These are phyloP conservation scores for Saprolegnia diclina DNA, from an alignment of 352 stramenopile genomes.

Conservation along the genomic window DNA sequence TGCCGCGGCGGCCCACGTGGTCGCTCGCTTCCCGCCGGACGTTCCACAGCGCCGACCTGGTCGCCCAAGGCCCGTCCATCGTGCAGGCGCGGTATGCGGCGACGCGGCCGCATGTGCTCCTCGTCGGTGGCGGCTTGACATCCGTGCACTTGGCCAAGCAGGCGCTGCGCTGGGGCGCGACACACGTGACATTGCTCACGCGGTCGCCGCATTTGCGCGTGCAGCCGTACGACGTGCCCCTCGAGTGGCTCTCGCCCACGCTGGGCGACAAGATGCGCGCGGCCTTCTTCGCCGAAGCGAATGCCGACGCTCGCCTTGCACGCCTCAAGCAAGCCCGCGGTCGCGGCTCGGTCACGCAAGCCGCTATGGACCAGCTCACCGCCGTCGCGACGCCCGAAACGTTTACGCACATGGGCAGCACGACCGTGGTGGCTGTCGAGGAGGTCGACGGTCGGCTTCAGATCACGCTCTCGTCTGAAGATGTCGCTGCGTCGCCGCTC, in stretches of 20 bases:
- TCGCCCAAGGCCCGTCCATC: neutral
- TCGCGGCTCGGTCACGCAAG: slow-evolving; percentile 15
- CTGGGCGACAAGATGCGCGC: slow-evolving; percentile 24
- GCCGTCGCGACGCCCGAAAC: slow-evolving; percentile 9
- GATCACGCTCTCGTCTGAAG: neutral
- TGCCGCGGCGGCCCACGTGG: slow-evolving; percentile 10
- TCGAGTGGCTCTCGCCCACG: slow-evolving; percentile 24
- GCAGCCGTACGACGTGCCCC: slow-evolving; percentile 25
- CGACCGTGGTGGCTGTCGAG: neutral
- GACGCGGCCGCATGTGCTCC: slow-evolving; percentile 5
- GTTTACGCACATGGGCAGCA: neutral
- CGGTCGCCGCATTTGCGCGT: neutral
- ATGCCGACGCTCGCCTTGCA: neutral
- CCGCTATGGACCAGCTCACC: slow-evolving; percentile 4
- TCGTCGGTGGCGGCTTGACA: slow-evolving; percentile 22
- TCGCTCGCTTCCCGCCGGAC: neutral
- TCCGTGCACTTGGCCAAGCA: slow-evolving; percentile 21
- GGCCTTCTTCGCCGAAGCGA: slow-evolving; percentile 15
- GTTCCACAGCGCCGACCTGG: slow-evolving; percentile 11
- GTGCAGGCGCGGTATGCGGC: neutral
- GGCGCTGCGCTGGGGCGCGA: slow-evolving; percentile 14
- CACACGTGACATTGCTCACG: slow-evolving; percentile 15
- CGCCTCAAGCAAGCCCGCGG: slow-evolving; percentile 8
- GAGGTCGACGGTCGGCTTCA: neutral
- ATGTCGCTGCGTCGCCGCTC: neutral